Evolutionary conservation across 129 eudicot genomes (phyloP).

Genomic region (sunflower (Helianthus annuus)): HanXRQr2.0-SUNRISE NC_035445.2:34876737-34877236

Average conservation of each 20-base stretch:
- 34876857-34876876: too few species aligned
- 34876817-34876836: too few species aligned
- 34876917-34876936: too few species aligned
- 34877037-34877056: slow-evolving; percentile 30
- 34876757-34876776: too few species aligned
- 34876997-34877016: slow-evolving; percentile 32
- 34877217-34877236: slow-evolving; percentile 19
- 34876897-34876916: too few species aligned
- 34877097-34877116: slow-evolving; percentile 47
- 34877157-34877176: slow-evolving; percentile 51
- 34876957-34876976: slow-evolving; percentile 44
- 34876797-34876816: too few species aligned
- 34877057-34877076: background rate
- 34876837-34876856: too few species aligned
- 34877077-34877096: background rate
- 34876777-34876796: too few species aligned
- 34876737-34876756: too few species aligned
- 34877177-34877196: slow-evolving; percentile 49
- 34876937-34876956: background rate
- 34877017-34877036: slow-evolving; percentile 58
- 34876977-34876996: slow-evolving; percentile 80
- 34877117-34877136: slow-evolving; percentile 48
- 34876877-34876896: too few species aligned
- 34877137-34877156: slow-evolving; percentile 39
- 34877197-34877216: slow-evolving; percentile 48